These are phyloP conservation scores for Sanghuangporus baumii DNA, from an alignment of 1,284 basidiomycete genomes.

Conservation along the genomic window DNA sequence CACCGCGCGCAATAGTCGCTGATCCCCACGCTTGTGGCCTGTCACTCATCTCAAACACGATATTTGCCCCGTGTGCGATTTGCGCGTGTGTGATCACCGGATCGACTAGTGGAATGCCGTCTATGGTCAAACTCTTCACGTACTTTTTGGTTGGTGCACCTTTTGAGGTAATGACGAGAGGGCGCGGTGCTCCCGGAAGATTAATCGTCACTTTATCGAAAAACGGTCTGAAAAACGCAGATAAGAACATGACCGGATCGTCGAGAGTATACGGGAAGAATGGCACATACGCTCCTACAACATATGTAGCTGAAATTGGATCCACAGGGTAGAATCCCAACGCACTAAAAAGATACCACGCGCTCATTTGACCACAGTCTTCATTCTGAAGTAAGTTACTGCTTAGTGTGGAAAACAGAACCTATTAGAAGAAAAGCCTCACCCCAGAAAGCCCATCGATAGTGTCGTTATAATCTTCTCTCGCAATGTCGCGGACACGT, in stretches of 20 bases:
- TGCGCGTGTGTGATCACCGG: conserved; percentile 50
- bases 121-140: conserved; percentile 50
- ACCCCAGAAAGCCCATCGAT: conserved; percentile 67
- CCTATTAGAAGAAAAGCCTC: conserved; percentile 19
- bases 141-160: conserved; percentile 55
- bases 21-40: conserved; percentile 37
- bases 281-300: conserved; percentile 57
- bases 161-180: conserved; percentile 44
- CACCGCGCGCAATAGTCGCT: conserved; percentile 30
- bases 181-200: conserved; percentile 38
- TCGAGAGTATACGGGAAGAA: conserved; percentile 17
- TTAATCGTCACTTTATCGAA: conserved; percentile 58
- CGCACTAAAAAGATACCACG: conserved; percentile 80
- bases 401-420: not conserved
- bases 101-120: conserved; percentile 36
- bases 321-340: conserved; percentile 87
- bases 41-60: conserved; percentile 64
- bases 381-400: conserved; percentile 52
- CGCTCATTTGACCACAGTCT: conserved; percentile 86
- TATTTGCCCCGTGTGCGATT: conserved; percentile 48
- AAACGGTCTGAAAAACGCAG: conserved; percentile 43
- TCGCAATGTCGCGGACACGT: conserved; percentile 62
- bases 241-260: conserved; percentile 14
- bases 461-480: conserved; percentile 60
- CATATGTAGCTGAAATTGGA: conserved; percentile 67